Conservation (phyloP, 176 grass and related monocot genomes). For the Phoenix roebelenii region DNA sequence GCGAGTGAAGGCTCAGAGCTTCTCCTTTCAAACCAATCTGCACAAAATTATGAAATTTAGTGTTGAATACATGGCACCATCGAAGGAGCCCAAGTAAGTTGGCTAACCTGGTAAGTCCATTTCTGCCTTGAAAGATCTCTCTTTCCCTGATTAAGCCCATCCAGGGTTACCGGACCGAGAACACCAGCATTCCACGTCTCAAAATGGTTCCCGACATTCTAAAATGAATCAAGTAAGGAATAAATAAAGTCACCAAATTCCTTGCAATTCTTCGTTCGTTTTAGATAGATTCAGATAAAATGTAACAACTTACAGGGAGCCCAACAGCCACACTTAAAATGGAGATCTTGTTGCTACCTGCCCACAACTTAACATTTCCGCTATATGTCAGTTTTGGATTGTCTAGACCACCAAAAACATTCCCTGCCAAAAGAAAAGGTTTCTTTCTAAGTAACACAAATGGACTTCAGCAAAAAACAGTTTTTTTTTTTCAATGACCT, state of each 20-base stretch:
- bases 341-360: constrained; percentile 88
- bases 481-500: too few relatives aligned
- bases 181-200: constrained; percentile 77
- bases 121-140: constrained; percentile 68
- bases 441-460: too few relatives aligned
- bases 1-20: constrained; percentile 38
- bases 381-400: constrained; percentile 49
- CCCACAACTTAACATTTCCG: constrained; percentile 56
- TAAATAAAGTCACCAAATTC: not conserved
- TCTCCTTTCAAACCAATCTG: constrained; percentile 82
- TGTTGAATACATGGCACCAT: constrained; percentile 7
- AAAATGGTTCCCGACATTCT: constrained; percentile 82
- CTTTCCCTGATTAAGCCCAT: constrained; percentile 50
- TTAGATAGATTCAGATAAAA: not conserved
- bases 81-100: not conserved
- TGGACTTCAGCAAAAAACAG: too few relatives aligned
- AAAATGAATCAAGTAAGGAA: constrained; percentile 1
- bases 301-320: constrained; percentile 48
- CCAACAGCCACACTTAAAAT: constrained; percentile 79
- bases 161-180: constrained; percentile 65
- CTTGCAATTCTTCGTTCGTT: not conserved
- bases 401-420: constrained; percentile 35
- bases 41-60: constrained; percentile 1
- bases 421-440: constrained; percentile 26
- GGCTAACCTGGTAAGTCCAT: constrained; percentile 80